A percentile compares a stretch with the other conserved stretches of the same genome.
Evolutionary conservation across 1,139 yeast species (phyloP).

Genomic region (Martiniozyma asiatica): DNA sequence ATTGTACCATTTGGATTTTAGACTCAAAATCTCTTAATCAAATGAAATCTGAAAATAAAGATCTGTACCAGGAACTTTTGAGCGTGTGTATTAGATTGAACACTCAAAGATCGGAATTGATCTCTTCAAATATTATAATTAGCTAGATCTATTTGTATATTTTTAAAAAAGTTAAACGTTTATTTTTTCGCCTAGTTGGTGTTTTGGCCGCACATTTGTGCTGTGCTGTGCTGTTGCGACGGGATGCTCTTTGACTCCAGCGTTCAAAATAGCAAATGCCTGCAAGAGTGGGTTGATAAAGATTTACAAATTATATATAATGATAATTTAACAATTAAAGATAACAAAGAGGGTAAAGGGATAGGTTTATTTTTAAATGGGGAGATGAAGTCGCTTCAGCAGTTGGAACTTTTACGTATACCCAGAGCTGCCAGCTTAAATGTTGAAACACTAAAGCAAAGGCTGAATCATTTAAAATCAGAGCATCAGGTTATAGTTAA

Average conservation of each 20-base stretch:
- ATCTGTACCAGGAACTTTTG: slow-evolving; percentile 58
- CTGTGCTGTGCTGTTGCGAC: no score
- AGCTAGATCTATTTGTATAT: slow-evolving; percentile 23
- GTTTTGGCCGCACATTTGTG: no score
- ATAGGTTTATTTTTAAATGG: slow-evolving; percentile 18
- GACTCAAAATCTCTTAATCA: slow-evolving; percentile 27
- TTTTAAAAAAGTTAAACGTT: no score
- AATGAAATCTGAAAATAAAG: slow-evolving; percentile 18
- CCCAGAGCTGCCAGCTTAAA: slow-evolving; percentile 12
- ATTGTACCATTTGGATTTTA: slow-evolving; percentile 65
- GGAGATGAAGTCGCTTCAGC: no score
- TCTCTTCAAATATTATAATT: slow-evolving; percentile 58
- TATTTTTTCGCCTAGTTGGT: no score
- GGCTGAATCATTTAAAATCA: slow-evolving; percentile 7
- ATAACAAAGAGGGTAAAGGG: slow-evolving; percentile 17
- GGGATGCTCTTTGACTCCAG: no score
- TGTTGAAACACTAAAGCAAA: slow-evolving; percentile 13
- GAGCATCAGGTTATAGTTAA: slow-evolving; percentile 15
- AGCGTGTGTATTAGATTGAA: slow-evolving; percentile 53
- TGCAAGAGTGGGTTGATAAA: no score
- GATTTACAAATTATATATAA: slow-evolving; percentile 5
- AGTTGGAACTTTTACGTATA: slow-evolving; percentile 18
- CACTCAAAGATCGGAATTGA: slow-evolving; percentile 62
- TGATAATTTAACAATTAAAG: slow-evolving; percentile 5
- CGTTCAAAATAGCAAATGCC: no score